Conservation (phyloP, 2,329 filamentous ascomycete species). For the Teratosphaeria pseudoeucalypti region DNA sequence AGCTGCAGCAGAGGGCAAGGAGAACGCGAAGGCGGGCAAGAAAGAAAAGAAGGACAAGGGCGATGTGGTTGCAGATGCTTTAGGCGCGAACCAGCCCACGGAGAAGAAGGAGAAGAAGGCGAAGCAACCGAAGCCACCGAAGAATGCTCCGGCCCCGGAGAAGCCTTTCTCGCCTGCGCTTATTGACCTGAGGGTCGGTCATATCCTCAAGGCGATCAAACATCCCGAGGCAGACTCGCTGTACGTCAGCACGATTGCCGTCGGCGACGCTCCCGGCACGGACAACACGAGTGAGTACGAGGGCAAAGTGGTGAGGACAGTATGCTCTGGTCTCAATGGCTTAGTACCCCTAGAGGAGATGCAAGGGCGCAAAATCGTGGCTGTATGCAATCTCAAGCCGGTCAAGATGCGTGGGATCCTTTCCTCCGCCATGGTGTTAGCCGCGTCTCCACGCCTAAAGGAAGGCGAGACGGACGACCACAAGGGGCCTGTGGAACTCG, state of each 20-base stretch:
- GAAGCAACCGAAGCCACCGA: conserved; percentile 66
- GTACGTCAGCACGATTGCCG: conserved; percentile 89
- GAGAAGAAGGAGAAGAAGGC: conserved; percentile 62
- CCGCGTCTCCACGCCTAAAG: conserved; percentile 72
- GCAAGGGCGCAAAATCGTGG: conserved; percentile 90
- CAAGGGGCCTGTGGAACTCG: conserved; percentile 84
- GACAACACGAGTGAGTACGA: conserved; percentile 89
- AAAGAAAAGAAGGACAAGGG: conserved; percentile 38
- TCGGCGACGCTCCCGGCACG: conserved; percentile 74
- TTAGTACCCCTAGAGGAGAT: conserved; percentile 88
- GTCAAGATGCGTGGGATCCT: conserved; percentile 95
- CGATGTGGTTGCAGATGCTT: conserved; percentile 38
- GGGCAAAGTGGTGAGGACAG: conserved; percentile 82
- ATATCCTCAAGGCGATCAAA: conserved; percentile 90
- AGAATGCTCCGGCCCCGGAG: conserved; percentile 50
- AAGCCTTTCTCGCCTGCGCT: conserved; percentile 72
- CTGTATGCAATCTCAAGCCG: conserved; percentile 96
- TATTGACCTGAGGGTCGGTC: conserved; percentile 91
- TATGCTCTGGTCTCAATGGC: conserved; percentile 93
- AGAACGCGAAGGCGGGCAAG: conserved; percentile 17
- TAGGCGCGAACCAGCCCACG: conserved; percentile 31
- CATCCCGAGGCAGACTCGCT: conserved; percentile 96
- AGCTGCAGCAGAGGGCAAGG: conserved; percentile 28
- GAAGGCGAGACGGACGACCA: conserved; percentile 79
- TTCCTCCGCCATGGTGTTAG: conserved; percentile 81